Evolutionary conservation across 2,329 filamentous ascomycete genomes (phyloP).

Genomic region (Fusarium nelsonii): DNA sequence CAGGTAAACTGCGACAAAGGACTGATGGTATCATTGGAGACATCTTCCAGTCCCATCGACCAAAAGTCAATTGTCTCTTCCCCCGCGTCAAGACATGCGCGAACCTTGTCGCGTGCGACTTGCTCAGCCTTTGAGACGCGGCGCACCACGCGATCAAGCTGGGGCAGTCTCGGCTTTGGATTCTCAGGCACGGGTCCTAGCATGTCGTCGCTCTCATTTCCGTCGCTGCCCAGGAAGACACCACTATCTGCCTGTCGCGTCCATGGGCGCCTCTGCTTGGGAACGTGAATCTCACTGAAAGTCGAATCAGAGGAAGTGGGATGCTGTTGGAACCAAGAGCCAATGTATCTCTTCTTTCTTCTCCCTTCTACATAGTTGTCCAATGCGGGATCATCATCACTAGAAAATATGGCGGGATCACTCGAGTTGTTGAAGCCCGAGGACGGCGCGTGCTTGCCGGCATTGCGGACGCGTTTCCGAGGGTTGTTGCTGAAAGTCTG

Average conservation of each 20-base stretch:
- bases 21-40: conserved; percentile 69
- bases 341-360: conserved; percentile 72
- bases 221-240: conserved; percentile 75
- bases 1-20: conserved; percentile 67
- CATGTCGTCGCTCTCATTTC: conserved; percentile 59
- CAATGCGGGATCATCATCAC: conserved; percentile 75
- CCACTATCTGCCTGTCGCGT: conserved; percentile 75
- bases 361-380: conserved; percentile 72
- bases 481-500: conserved; percentile 56
- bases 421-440: conserved; percentile 71
- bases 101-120: conserved; percentile 61
- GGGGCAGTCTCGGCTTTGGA: conserved; percentile 54
- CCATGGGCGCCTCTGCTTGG: conserved; percentile 64
- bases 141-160: conserved; percentile 51
- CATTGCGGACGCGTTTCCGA: conserved; percentile 55
- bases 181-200: conserved; percentile 51
- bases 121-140: conserved; percentile 58
- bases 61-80: conserved; percentile 72
- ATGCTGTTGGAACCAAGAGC: conserved; percentile 75
- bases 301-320: conserved; percentile 64
- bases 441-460: conserved; percentile 48
- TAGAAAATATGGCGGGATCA: conserved; percentile 78
- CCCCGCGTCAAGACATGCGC: conserved; percentile 68
- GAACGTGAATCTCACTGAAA: conserved; percentile 56
- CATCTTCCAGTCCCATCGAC: conserved; percentile 64